Percentiles rank a stretch among this genome's conserved stretches.
Conservation (phyloP, 2,329 filamentous ascomycete species). For the Diaporthe sp. region DNA sequence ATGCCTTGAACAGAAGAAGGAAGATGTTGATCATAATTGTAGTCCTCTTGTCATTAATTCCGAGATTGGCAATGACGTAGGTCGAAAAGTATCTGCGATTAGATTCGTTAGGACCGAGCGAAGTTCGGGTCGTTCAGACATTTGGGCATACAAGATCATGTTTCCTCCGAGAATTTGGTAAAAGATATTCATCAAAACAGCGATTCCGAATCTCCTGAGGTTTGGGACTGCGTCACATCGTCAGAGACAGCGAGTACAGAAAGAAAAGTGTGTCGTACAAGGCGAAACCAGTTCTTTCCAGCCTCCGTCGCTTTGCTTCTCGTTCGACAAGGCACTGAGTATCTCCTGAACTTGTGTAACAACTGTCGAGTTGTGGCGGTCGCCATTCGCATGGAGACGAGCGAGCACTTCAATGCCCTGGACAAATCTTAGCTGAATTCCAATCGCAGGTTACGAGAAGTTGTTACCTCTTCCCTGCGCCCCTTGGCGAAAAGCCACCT, state of each 20-base stretch:
- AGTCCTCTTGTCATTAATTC: not conserved
- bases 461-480: not conserved
- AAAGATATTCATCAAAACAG: not conserved
- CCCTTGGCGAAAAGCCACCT: conserved; percentile 5
- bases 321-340: not conserved
- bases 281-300: not conserved
- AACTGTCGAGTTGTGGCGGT: not conserved
- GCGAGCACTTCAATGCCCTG: not conserved
- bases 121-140: too few relatives aligned
- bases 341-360: not conserved
- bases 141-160: not conserved
- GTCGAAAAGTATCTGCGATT: not conserved
- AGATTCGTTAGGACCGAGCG: not conserved
- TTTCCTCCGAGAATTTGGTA: not conserved
- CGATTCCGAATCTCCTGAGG: not conserved
- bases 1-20: not conserved
- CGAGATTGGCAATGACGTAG: conserved; percentile 2
- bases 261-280: not conserved
- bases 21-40: conserved; percentile 8
- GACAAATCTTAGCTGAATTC: not conserved
- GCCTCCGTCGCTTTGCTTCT: not conserved
- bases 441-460: not conserved
- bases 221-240: not conserved
- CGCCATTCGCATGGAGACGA: not conserved
- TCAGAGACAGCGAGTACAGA: not conserved